Conservation (phyloP, 2,329 filamentous ascomycete species). For the Coleophoma cylindrospora region DNA sequence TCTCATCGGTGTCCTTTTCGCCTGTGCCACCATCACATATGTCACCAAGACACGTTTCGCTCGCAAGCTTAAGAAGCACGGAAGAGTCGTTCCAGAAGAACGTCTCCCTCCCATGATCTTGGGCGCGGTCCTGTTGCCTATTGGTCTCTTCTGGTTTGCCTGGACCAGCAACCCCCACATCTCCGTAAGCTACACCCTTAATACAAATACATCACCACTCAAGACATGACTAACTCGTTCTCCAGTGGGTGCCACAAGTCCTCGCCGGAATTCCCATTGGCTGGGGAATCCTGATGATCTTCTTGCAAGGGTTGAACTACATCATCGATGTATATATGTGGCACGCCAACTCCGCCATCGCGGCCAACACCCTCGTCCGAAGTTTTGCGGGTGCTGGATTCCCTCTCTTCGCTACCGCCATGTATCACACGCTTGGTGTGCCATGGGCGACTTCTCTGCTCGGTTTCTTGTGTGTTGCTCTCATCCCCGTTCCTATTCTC, state of each 20-base stretch:
- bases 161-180: slow-evolving; percentile 38
- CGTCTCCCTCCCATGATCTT: slow-evolving; percentile 42
- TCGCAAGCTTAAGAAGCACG: slow-evolving; percentile 24
- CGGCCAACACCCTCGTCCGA: slow-evolving; percentile 13
- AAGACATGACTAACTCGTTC: too few species aligned
- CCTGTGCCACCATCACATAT: slow-evolving; percentile 9
- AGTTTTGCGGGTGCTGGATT: slow-evolving; percentile 25
- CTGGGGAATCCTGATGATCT: slow-evolving; percentile 37
- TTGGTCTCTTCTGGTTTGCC: slow-evolving; percentile 46
- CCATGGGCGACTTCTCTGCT: slow-evolving; percentile 35
- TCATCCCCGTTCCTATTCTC: slow-evolving; percentile 31
- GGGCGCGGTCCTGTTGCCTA: slow-evolving; percentile 35
- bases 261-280: slow-evolving; percentile 35
- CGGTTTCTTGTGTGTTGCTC: slow-evolving; percentile 27
- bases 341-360: slow-evolving; percentile 18
- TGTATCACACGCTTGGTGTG: slow-evolving; percentile 33
- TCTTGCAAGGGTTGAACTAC: slow-evolving; percentile 38
- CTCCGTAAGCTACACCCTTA: slow-evolving; percentile 3
- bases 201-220: too few species aligned
- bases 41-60: slow-evolving; percentile 29
- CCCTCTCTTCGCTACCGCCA: slow-evolving; percentile 31
- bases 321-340: slow-evolving; percentile 37
- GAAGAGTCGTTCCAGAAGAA: slow-evolving; percentile 34
- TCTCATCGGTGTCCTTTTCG: slow-evolving; percentile 31
- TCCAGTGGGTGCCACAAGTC: slow-evolving; percentile 33